phyloP scores from a whole-genome alignment of 1,139 yeast genomes.

The Eremothecium coryli region DNA sequence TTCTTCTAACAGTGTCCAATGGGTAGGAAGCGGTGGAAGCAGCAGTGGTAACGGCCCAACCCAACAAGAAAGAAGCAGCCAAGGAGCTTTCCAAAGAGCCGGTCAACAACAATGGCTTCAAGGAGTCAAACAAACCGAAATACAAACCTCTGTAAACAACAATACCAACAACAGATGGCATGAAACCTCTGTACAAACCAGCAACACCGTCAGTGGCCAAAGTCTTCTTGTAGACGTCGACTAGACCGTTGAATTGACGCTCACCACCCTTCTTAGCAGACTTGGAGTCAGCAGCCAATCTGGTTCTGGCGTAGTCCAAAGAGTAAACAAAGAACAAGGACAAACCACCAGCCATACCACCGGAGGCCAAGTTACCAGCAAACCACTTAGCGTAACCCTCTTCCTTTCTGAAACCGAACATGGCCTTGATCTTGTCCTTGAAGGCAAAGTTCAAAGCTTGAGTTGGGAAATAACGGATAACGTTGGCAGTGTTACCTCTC shows the following conservation, averaged over 20 bases:
- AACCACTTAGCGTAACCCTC: slow-evolving; percentile 59
- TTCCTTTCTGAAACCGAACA: slow-evolving; percentile 68
- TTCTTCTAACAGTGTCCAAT: slow-evolving; percentile 77
- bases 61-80: slow-evolving; percentile 67
- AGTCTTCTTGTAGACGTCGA: slow-evolving; percentile 73
- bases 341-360: slow-evolving; percentile 78
- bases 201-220: slow-evolving; percentile 68
- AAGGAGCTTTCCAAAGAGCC: slow-evolving; percentile 65
- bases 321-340: slow-evolving; percentile 69
- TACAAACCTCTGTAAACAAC: slow-evolving; percentile 77
- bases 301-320: slow-evolving; percentile 74
- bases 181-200: slow-evolving; percentile 80
- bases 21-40: slow-evolving; percentile 79
- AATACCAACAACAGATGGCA: slow-evolving; percentile 73
- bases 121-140: slow-evolving; percentile 73
- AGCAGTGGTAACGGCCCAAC: slow-evolving; percentile 74
- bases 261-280: slow-evolving; percentile 52
- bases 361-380: slow-evolving; percentile 74
- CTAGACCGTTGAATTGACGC: slow-evolving; percentile 69
- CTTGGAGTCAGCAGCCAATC: slow-evolving; percentile 78
- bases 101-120: slow-evolving; percentile 63
- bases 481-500: slow-evolving; percentile 83
- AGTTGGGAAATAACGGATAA: slow-evolving; percentile 76
- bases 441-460: slow-evolving; percentile 78
- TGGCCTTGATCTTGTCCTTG: slow-evolving; percentile 71